A percentile compares a stretch with the other conserved stretches of the same genome.
Conservation (phyloP, 768 basidiomycete genomes). For the Trametes cubensis region DNA sequence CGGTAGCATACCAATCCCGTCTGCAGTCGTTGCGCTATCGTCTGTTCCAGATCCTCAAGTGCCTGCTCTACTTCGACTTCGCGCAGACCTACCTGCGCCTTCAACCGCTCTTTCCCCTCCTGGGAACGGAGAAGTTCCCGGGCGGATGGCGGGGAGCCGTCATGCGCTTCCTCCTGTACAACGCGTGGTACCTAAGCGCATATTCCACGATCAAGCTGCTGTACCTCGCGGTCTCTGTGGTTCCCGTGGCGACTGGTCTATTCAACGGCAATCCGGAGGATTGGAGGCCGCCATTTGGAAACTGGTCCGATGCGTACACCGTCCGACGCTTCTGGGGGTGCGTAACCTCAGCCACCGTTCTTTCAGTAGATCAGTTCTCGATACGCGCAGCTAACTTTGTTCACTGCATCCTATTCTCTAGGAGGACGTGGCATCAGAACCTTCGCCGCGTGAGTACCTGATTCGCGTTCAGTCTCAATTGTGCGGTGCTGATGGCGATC, state of each 20-base stretch:
- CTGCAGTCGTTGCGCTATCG: constrained; percentile 2
- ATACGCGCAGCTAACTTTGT: too few species aligned
- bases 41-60: not conserved
- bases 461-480: not conserved
- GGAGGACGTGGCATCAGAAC: constrained; percentile 45
- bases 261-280: constrained; percentile 33
- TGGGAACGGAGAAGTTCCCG: not conserved
- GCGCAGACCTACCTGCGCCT: constrained; percentile 16
- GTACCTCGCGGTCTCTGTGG: constrained; percentile 1
- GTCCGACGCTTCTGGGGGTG: constrained; percentile 47
- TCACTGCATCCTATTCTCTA: constrained; percentile 6
- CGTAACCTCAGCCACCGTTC: constrained; percentile 17
- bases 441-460: constrained; percentile 36
- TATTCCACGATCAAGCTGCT: constrained; percentile 5
- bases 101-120: constrained; percentile 10
- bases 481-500: not conserved
- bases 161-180: not conserved
- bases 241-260: constrained; percentile 20
- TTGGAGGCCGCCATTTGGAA: constrained; percentile 44
- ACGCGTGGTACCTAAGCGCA: not conserved
- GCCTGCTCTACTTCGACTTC: constrained; percentile 11
- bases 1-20: not conserved
- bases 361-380: too few species aligned
- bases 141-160: constrained; percentile 4
- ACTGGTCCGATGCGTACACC: constrained; percentile 39